These are phyloP conservation scores for Colletotrichum eremochloae DNA, from an alignment of 2,329 filamentous ascomycete genomes.

Conservation along the genomic window DNA sequence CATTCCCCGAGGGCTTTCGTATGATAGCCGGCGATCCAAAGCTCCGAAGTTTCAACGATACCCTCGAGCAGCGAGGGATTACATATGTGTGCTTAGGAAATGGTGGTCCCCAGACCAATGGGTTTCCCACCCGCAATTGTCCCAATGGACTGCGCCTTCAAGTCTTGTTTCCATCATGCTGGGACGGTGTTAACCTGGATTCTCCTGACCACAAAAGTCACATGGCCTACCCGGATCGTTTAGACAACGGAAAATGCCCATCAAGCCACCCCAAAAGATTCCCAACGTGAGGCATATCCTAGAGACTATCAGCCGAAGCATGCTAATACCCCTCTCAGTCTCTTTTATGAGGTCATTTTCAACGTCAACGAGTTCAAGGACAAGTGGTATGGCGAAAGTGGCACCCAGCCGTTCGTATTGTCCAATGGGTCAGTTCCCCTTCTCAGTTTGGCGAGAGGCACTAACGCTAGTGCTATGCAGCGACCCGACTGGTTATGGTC, in stretches of 20 bases:
- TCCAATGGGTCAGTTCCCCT: slow-evolving; percentile 64
- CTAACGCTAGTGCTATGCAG: slow-evolving; percentile 56
- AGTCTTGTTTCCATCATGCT: slow-evolving; percentile 72
- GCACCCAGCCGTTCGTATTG: slow-evolving; percentile 73
- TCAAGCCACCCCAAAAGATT: slow-evolving; percentile 65
- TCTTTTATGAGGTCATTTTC: slow-evolving; percentile 73
- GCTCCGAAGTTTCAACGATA: slow-evolving; percentile 56
- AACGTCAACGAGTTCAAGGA: slow-evolving; percentile 65
- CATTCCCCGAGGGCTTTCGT: slow-evolving; percentile 73
- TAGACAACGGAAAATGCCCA: slow-evolving; percentile 65
- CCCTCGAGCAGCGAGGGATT: slow-evolving; percentile 63
- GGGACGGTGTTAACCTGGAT: slow-evolving; percentile 71
- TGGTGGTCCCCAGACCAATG: slow-evolving; percentile 59
- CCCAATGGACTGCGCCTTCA: slow-evolving; percentile 64
- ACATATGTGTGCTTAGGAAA: slow-evolving; percentile 68
- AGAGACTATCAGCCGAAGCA: background rate
- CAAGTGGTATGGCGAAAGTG: slow-evolving; percentile 64
- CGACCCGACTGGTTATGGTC: slow-evolving; percentile 73
- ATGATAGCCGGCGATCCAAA: slow-evolving; percentile 74
- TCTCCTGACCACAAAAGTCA: slow-evolving; percentile 68
- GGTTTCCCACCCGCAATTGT: slow-evolving; percentile 69
- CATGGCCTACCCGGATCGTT: slow-evolving; percentile 63
- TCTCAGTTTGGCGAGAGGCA: background rate
- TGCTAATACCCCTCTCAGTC: slow-evolving; percentile 29
- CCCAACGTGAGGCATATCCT: slow-evolving; percentile 53